Base-by-base conservation (phyloP, 2,329 filamentous ascomycete genomes). In the Arthrobotrys megalospora region DNA sequence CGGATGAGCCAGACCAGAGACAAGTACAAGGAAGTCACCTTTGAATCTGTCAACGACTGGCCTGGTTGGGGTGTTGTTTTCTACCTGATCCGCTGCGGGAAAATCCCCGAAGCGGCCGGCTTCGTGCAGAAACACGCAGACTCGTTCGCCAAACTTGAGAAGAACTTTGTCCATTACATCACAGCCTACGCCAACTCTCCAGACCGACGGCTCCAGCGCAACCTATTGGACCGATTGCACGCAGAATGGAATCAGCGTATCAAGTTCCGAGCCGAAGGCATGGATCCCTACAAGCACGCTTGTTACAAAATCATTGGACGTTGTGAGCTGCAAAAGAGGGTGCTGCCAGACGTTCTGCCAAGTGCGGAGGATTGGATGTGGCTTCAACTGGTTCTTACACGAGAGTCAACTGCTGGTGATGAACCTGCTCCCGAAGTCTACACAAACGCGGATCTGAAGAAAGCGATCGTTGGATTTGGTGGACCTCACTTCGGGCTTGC, bases 291-390 rank as follows among this genome's bases (percentile, higher is more conserved):
- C 86, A 91, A 94, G 67, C 94, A 97, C 90, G 94, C 95, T 58
- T 97, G 96, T 84, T 98, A 98, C 88, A 98, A 99, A 87, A 91
- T 99, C 79, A 92, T 99, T 81, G 96, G 96, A 53, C 93, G 90
- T 53, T 91, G 90, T 81, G 90, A 91, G 82, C 85, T 92, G 28
- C 87, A 86, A 82, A 90, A 90, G 84, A 88, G 90, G 80, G 89
- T 87, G 80, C 84, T 92, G 34, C 89, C 91, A 24, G 88, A 88
- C 53, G 85, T 92, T 41, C 89, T 89, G 81, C 89, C 88, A 12
- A 89, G 90, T 73, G 89, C 91, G 76, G 89, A 91, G 82, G 90
- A 92, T 84, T 92, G 90, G 89, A 88, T 91, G 82, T 92, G 90
- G 90, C 86, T 92, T 70, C 90, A 92, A 82, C 90, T 92, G 85